Conservation (phyloP, 2,329 filamentous ascomycete genomes). For the Scorias spongiosa region DNA sequence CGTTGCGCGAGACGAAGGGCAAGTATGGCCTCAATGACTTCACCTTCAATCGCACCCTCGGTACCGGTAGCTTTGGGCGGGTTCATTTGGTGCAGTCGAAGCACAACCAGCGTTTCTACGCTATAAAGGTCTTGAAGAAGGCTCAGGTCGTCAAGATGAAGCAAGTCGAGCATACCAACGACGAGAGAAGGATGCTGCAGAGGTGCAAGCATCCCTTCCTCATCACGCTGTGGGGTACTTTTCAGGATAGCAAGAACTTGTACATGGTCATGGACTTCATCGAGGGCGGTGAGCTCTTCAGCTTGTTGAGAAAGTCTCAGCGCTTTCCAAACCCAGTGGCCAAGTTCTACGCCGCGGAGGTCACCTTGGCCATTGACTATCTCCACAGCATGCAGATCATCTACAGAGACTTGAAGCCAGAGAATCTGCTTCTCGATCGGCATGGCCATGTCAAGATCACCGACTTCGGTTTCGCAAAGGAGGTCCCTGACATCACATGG, state of each 20-base stretch:
- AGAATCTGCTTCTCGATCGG: slow-evolving; percentile 89
- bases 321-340: slow-evolving; percentile 96
- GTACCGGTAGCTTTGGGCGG: slow-evolving; percentile 90
- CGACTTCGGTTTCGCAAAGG: slow-evolving; percentile 97
- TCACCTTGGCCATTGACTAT: slow-evolving; percentile 89
- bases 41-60: slow-evolving; percentile 73
- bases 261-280: slow-evolving; percentile 99
- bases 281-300: slow-evolving; percentile 94
- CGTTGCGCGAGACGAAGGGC: slow-evolving; percentile 66
- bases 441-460: slow-evolving; percentile 98
- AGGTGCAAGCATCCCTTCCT: slow-evolving; percentile 96
- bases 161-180: slow-evolving; percentile 98
- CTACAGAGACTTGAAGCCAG: slow-evolving; percentile 92
- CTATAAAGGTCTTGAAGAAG: slow-evolving; percentile 97
- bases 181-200: slow-evolving; percentile 88
- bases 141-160: slow-evolving; percentile 99
- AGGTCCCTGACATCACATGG: slow-evolving; percentile 97
- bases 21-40: slow-evolving; percentile 95
- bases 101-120: slow-evolving; percentile 96
- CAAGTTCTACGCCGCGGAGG: slow-evolving; percentile 97
- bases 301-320: slow-evolving; percentile 82
- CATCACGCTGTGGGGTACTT: slow-evolving; percentile 96
- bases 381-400: slow-evolving; percentile 91
- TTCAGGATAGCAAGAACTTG: slow-evolving; percentile 85
- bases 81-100: slow-evolving; percentile 95